These are phyloP conservation scores for Endothia cerciana DNA, from an alignment of 2,329 filamentous ascomycete genomes.

Conservation along the genomic window DNA sequence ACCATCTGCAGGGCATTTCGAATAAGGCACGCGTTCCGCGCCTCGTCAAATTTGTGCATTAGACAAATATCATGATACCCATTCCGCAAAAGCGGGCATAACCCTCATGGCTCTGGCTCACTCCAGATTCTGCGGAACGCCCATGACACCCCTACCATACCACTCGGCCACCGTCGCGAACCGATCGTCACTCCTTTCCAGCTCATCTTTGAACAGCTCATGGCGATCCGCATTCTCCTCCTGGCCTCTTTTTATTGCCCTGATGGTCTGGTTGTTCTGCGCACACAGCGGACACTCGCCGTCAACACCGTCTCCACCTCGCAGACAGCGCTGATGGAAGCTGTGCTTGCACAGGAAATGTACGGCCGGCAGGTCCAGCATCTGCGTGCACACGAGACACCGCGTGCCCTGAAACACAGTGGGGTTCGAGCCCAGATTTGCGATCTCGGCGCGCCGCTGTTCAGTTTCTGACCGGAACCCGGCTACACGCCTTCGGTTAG, in stretches of 20 bases:
- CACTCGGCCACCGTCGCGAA: constrained; percentile 94
- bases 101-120: constrained; percentile 14
- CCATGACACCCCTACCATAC: constrained; percentile 94
- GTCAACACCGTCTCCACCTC: constrained; percentile 41
- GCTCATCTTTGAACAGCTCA: constrained; percentile 82
- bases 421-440: constrained; percentile 76
- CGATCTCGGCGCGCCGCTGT: constrained; percentile 76
- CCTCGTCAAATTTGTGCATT: constrained; percentile 7
- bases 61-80: constrained; percentile 23
- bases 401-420: constrained; percentile 88
- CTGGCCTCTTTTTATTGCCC: constrained; percentile 84
- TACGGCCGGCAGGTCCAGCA: constrained; percentile 84
- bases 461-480: constrained; percentile 86
- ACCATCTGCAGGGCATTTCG: background rate
- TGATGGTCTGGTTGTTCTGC: constrained; percentile 82
- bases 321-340: constrained; percentile 89
- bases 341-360: constrained; percentile 98
- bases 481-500: constrained; percentile 78
- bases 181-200: constrained; percentile 76
- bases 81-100: background rate
- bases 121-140: constrained; percentile 44
- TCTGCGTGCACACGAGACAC: constrained; percentile 78
- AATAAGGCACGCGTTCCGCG: background rate
- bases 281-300: constrained; percentile 84
- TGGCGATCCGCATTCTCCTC: constrained; percentile 84